Percentiles rank a stretch among this genome's conserved stretches.
Evolutionary conservation across 1,139 yeast genomes (phyloP).

Genomic region (Saccharomyces hybrid): DNA sequence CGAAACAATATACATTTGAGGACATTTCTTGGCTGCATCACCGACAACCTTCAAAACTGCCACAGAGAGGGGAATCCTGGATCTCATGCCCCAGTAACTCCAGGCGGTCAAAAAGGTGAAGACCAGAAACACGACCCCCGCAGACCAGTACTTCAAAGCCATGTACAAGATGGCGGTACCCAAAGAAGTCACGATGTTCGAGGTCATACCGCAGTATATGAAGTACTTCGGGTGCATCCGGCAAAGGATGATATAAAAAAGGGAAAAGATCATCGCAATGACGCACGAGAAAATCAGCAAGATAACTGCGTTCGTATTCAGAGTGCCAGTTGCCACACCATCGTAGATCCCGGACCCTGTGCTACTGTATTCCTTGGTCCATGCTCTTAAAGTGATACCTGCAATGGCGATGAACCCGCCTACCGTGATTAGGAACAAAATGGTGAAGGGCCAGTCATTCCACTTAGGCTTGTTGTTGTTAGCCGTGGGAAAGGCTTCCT

Average conservation of each 20-base stretch:
- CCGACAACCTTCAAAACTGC: constrained; percentile 63
- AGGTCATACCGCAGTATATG: constrained; percentile 60
- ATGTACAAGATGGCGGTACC: constrained; percentile 73
- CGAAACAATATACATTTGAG: constrained; percentile 61
- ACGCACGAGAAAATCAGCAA: constrained; percentile 61
- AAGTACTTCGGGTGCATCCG: constrained; percentile 58
- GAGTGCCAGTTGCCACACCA: constrained; percentile 45
- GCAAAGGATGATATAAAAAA: constrained; percentile 52
- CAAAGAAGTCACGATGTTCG: constrained; percentile 60
- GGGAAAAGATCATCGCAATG: constrained; percentile 53
- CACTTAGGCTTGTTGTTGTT: constrained; percentile 51
- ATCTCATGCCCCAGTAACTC: constrained; percentile 67
- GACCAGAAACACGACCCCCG: constrained; percentile 67
- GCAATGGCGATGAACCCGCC: constrained; percentile 70
- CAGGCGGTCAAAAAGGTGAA: constrained; percentile 58
- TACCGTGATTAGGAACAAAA: constrained; percentile 54
- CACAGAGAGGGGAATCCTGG: constrained; percentile 66
- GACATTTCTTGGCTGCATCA: constrained; percentile 65
- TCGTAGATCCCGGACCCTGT: constrained; percentile 65
- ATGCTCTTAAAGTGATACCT: constrained; percentile 58
- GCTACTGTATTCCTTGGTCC: constrained; percentile 45
- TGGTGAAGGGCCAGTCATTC: constrained; percentile 68
- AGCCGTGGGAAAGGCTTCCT: constrained; percentile 32
- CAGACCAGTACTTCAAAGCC: constrained; percentile 58
- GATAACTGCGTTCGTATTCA: constrained; percentile 68